phyloP scores from a whole-genome alignment of 345 rosid species.

The Boechera retrofracta region DNA sequence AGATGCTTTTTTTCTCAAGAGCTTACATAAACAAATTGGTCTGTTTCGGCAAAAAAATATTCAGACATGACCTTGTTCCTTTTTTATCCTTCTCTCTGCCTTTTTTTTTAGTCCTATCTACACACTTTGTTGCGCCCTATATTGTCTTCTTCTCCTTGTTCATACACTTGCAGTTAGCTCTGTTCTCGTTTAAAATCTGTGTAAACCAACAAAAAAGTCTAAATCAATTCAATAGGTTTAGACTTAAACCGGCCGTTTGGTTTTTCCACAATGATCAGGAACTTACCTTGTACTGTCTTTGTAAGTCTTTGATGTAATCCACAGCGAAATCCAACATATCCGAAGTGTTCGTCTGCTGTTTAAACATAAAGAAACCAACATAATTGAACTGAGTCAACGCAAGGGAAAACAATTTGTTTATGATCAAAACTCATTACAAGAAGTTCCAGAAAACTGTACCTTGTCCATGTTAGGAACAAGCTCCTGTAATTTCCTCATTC shows the following conservation, averaged over 20 bases:
- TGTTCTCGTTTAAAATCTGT: constrained; percentile 42
- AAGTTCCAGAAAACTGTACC: constrained; percentile 49
- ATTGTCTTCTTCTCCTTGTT: constrained; percentile 41
- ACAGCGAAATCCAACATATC: constrained; percentile 99
- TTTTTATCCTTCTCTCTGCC: constrained; percentile 20
- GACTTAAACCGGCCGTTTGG: background rate
- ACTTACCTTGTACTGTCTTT: constrained; percentile 79
- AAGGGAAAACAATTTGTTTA: background rate
- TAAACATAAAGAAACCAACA: constrained; percentile 19
- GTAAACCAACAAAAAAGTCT: background rate
- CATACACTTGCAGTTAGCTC: constrained; percentile 48
- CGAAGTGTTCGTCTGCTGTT: constrained; percentile 94
- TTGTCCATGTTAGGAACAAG: constrained; percentile 99
- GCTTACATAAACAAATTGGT: constrained; percentile 30
- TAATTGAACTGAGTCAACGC: background rate
- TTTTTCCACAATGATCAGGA: constrained; percentile 5
- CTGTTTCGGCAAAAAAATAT: constrained; percentile 28
- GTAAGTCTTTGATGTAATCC: constrained; percentile 94
- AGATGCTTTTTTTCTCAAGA: background rate
- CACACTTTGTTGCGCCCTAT: constrained; percentile 31
- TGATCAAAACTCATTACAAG: background rate
- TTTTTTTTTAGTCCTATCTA: constrained; percentile 20
- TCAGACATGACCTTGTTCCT: constrained; percentile 27
- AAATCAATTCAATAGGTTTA: constrained; percentile 2
- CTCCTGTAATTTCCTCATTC: constrained; percentile 97